These are phyloP conservation scores for Obba rivulosa DNA, from an alignment of 768 basidiomycete species.

Conservation along the genomic window DNA sequence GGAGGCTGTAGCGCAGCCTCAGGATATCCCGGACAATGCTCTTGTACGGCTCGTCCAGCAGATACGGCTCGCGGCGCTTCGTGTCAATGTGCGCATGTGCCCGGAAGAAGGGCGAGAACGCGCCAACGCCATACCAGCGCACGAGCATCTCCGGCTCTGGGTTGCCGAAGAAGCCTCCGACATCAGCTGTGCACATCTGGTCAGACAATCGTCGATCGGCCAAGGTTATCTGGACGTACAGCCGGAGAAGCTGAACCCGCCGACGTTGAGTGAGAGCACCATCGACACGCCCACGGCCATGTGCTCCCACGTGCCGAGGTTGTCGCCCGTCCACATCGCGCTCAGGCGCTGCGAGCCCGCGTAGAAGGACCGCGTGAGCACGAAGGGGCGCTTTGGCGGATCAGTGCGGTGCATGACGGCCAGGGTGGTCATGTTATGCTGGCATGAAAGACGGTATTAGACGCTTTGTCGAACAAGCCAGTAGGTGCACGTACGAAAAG, in stretches of 20 bases:
- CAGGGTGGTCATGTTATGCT: constrained; percentile 83
- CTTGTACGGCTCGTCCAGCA: constrained; percentile 87
- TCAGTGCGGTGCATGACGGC: constrained; percentile 73
- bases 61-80: constrained; percentile 93
- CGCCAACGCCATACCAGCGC: constrained; percentile 95
- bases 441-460: constrained; percentile 1
- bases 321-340: constrained; percentile 99
- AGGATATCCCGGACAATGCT: constrained; percentile 74
- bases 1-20: constrained; percentile 75
- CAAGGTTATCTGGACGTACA: constrained; percentile 46
- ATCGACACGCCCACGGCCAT: constrained; percentile 93
- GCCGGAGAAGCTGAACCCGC: constrained; percentile 87
- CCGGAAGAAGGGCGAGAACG: constrained; percentile 95
- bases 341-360: constrained; percentile 94
- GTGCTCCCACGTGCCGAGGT: constrained; percentile 96
- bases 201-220: constrained; percentile 6
- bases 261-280: constrained; percentile 83
- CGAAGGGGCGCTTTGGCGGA: constrained; percentile 83
- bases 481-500: constrained; percentile 54
- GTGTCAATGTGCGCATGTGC: constrained; percentile 98
- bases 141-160: constrained; percentile 92
- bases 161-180: constrained; percentile 98
- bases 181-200: constrained; percentile 62
- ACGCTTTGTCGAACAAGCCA: background rate
- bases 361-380: constrained; percentile 91